These are phyloP conservation scores for Fusarium nygamai DNA, from an alignment of 2,329 filamentous ascomycete genomes.

Conservation along the genomic window DNA sequence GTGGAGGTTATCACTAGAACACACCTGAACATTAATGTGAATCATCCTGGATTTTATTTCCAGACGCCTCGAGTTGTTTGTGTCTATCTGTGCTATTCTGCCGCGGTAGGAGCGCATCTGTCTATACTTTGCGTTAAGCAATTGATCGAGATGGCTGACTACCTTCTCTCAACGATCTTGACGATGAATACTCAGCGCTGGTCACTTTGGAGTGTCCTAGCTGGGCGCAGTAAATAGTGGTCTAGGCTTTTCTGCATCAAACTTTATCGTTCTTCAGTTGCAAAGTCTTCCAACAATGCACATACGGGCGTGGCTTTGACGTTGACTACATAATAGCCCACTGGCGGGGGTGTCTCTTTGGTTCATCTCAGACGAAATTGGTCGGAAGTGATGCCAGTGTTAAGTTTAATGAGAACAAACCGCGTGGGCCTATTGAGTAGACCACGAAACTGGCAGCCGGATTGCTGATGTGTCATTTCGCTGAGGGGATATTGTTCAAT, in stretches of 20 bases:
- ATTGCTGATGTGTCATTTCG: background rate
- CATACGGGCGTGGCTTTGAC: background rate
- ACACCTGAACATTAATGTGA: background rate
- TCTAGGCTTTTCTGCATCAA: background rate
- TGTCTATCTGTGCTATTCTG: background rate
- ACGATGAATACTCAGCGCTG: background rate
- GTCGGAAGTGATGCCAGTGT: background rate
- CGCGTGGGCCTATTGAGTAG: background rate
- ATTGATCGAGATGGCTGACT: background rate
- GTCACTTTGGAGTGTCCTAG: background rate
- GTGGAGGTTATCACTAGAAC: background rate
- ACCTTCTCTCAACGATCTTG: background rate
- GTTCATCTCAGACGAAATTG: background rate
- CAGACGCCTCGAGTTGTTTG: background rate
- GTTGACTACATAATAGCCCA: background rate
- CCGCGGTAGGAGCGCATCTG: background rate
- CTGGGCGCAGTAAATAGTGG: background rate
- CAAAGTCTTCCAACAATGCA: background rate
- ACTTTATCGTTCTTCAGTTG: background rate
- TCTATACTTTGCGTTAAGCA: background rate
- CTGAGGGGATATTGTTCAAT: background rate
- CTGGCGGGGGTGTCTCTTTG: background rate
- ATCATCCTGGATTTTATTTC: background rate
- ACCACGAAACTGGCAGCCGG: background rate
- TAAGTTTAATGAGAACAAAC: background rate